phyloP scores from a whole-genome alignment of 2,329 filamentous ascomycete species.

The Hypoxylon sp. region DNA sequence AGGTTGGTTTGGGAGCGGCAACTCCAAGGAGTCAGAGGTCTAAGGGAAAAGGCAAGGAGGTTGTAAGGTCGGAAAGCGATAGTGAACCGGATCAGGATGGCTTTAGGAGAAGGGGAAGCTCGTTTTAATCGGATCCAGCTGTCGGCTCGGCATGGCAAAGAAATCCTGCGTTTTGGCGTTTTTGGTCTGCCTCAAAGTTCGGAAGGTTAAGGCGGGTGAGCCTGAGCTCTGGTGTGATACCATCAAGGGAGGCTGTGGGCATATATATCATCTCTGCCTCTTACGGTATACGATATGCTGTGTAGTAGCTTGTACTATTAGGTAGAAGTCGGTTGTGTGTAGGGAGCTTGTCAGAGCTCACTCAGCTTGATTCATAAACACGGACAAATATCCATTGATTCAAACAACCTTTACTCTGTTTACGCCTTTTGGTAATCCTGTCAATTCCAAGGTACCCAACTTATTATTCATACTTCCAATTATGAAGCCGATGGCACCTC shows the following conservation, averaged over 20 bases:
- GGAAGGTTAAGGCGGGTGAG: slow-evolving; percentile 4
- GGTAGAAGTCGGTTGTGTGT: slow-evolving; percentile 19
- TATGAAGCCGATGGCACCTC: slow-evolving; percentile 3
- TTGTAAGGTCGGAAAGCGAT: slow-evolving; percentile 56
- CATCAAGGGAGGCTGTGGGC: slow-evolving; percentile 7
- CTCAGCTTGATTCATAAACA: slow-evolving; percentile 16
- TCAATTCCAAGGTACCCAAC: background rate
- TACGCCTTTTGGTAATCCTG: slow-evolving; percentile 8
- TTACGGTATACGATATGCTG: slow-evolving; percentile 20
- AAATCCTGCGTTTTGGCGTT: slow-evolving; percentile 41
- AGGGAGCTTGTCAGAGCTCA: slow-evolving; percentile 28
- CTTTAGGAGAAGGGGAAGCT: slow-evolving; percentile 58
- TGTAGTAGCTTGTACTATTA: slow-evolving; percentile 32
- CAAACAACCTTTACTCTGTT: slow-evolving; percentile 4
- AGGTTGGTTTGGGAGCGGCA: slow-evolving; percentile 46
- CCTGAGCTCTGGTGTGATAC: slow-evolving; percentile 19
- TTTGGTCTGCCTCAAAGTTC: slow-evolving; percentile 21
- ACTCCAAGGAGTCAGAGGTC: slow-evolving; percentile 49
- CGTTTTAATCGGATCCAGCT: slow-evolving; percentile 55
- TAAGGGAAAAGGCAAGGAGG: slow-evolving; percentile 66
- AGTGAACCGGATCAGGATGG: slow-evolving; percentile 50
- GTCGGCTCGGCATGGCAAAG: slow-evolving; percentile 6
- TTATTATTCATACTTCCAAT: slow-evolving; percentile 3
- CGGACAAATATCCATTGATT: background rate
- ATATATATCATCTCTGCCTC: slow-evolving; percentile 18